Evolutionary conservation across 169 alveolate species (phyloP), one percentile per base, ranked within the genome.

Genomic region (Plasmodium sp.): DNA sequence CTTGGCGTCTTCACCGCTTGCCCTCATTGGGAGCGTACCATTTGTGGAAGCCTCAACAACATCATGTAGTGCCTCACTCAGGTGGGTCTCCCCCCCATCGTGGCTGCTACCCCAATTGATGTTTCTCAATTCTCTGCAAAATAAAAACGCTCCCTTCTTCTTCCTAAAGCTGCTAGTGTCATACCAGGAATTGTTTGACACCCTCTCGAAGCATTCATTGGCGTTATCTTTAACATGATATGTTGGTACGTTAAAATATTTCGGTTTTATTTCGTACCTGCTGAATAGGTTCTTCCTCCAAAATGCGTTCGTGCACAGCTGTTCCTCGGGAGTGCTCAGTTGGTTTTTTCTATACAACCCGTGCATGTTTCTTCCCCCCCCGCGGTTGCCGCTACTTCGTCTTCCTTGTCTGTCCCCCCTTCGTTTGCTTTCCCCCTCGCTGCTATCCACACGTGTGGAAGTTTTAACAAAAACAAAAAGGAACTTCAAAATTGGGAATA

Each of bases 181-280:
- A 90, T 90, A 90, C 94, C 94, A 90, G 18, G 94, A 90, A 80
- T 90, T 71, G 10, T 90, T 80, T n/a, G 90, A 90, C 34, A 90
- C 83, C 48, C 91, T 58, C 72, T 90, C 84, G 75, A 90, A 90
- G 39, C 58, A 81, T 41, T 58, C 90, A 51, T 74, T 81, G 27
- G 34, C 48, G 33, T 31, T 12, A 67, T 48, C 48, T 80, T 90
- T 86, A 16, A 48, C 41, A 10, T 31, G 14, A 34, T 22, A 72
- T 18, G 54, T 45, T 3, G 93, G 84, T 22, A 41, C 56, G 77
- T 73, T 54, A 67, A 18, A 39, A 43, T 84, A 71, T 27, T 72
- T 84, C 7, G 92, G 48, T 43, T 41, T 84, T 51, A 54, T n/a
- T 74, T 86, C 93, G 81, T 75, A 75, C 72, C 48, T 86, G 31